Evolutionary conservation across 139 green algal species (phyloP), one percentile per base, ranked within the genome.

Genomic region (Tetradesmus lagerheimii): DNA sequence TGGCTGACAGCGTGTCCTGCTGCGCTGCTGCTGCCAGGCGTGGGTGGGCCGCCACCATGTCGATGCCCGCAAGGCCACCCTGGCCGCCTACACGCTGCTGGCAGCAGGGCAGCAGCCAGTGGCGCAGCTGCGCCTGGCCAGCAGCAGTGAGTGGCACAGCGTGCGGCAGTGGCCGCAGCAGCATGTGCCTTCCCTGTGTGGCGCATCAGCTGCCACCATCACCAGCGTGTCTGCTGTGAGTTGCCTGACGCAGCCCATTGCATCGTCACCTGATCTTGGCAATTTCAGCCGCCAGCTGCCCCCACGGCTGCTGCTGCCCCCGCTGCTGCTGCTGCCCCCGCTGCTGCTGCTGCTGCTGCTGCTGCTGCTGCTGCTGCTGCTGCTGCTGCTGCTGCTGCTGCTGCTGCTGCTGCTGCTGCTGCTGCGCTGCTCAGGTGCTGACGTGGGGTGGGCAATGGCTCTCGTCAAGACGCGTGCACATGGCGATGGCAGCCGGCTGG

Each of bases 371-470:
- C n/a, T 4, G 31, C 14, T 23, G 23, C 35, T 3, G 23, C 25
- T 50, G 25, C 0, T 18, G 27, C 20, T 62, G 27, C 43, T n/a
- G 14, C 31, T 39, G 31, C n/a, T 4, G 31, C 14, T 23, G 23
- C 35, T 3, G 23, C 25, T 50, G 25, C 0, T 18, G 27, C 20
- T 62, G 27, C 43, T 45, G 45, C 80, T 86, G 43, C 80, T 71
- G 45, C 80, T 71, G 45, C 80, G 16, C n/a, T n/a, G 45, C 80
- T 43, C 38, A 47, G 38, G 77, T 34, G 38, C 81, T 77, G 81
- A 75, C 31, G 81, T 86, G 29, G 37, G n/a, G 12, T 86, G 81
- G 81, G 81, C 81, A 16, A 9, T 86, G 25, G 81, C 31, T 16
- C 25, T 86, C 2, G 81, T 86, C 4, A 47, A 86, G 3, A 86